Evolutionary conservation across 179 eudicot genomes (phyloP), one percentile per base, ranked within the genome.

Genomic region (Silene noctiflora): DNA sequence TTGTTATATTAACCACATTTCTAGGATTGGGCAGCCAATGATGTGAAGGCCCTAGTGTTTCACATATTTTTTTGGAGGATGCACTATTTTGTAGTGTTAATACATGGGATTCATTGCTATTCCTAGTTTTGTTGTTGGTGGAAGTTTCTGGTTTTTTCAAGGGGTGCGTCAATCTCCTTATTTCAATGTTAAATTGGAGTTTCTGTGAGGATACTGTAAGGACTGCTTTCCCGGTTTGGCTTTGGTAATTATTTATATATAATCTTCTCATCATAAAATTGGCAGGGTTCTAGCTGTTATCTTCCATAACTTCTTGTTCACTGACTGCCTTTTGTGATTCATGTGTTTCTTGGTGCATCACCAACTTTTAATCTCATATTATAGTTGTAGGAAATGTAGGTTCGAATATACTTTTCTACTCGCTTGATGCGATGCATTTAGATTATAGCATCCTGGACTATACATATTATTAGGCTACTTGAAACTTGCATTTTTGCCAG

Each of bases 361-460:
- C 21, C 10, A 12, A 39, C 33, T 25, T 16, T 29, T 4, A 53
- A 51, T 71, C 22, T 4, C 13, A 25, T 59, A 22, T 24, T 31
- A 64, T 29, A 53, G 35, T 67, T 60, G n/a, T 27, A 21, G 72
- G 55, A 67, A 0, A 9, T 72, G 14, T 33, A 33, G 16, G 13
- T 25, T 65, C 62, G 71, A 17, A 55, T 16, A 70, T 31, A 0
- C 69, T 55, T 76, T 33, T 46, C 20, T 75, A 48, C 14, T 67
- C 8, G 5, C 24, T 20, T 53, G 22, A 44, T 67, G 55, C 63
- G 6, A 19, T 31, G 16, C 3, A 10, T 48, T 33, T 31, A 9
- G n/a, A 22, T n/a, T 12, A 19, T 69, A n/a, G 62, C 4, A 62
- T 62, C 27, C 31, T 22, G 17, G 21, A 33, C 3, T 55, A 39